A percentile compares a stretch with the other conserved stretches of the same genome.
phyloP scores from a whole-genome alignment of 169 alveolate species.

The Plasmodium sp. region DNA sequence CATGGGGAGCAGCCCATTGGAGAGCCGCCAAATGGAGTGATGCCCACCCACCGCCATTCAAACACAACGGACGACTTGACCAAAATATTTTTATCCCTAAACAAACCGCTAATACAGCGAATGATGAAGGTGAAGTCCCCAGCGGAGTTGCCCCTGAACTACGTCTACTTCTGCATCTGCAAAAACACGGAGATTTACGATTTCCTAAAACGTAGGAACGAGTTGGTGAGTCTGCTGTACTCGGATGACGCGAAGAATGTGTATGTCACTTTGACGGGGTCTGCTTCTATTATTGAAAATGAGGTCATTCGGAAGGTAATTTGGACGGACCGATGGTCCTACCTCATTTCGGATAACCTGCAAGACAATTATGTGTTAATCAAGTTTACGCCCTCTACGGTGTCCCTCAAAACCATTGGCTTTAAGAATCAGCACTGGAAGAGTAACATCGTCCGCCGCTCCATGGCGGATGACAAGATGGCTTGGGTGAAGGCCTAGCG shows the following conservation, averaged over 20 bases:
- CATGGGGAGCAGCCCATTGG: neutral
- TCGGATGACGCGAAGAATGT: constrained; percentile 46
- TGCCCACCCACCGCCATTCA: neutral
- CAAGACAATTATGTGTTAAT: constrained; percentile 58
- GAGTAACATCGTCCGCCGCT: constrained; percentile 33
- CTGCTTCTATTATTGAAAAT: constrained; percentile 48
- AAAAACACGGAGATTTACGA: constrained; percentile 55
- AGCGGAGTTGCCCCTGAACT: constrained; percentile 39
- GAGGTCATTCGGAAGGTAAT: constrained; percentile 11
- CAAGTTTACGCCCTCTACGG: constrained; percentile 48
- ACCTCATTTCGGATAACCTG: constrained; percentile 22
- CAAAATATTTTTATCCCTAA: neutral
- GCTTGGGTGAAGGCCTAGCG: constrained; percentile 36
- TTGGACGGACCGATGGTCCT: constrained; percentile 57
- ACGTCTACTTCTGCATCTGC: constrained; percentile 41
- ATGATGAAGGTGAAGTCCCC: constrained; percentile 18
- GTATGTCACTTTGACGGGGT: constrained; percentile 50
- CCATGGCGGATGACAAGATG: constrained; percentile 15
- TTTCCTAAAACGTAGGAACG: constrained; percentile 22
- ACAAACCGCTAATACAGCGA: constrained; percentile 21
- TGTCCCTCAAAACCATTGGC: constrained; percentile 51
- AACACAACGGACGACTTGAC: neutral
- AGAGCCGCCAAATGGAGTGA: too few species aligned
- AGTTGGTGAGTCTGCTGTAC: constrained; percentile 13
- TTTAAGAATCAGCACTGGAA: constrained; percentile 49